Base-by-base conservation (phyloP, 1,284 basidiomycete genomes). In the Peniophora sp. region DNA sequence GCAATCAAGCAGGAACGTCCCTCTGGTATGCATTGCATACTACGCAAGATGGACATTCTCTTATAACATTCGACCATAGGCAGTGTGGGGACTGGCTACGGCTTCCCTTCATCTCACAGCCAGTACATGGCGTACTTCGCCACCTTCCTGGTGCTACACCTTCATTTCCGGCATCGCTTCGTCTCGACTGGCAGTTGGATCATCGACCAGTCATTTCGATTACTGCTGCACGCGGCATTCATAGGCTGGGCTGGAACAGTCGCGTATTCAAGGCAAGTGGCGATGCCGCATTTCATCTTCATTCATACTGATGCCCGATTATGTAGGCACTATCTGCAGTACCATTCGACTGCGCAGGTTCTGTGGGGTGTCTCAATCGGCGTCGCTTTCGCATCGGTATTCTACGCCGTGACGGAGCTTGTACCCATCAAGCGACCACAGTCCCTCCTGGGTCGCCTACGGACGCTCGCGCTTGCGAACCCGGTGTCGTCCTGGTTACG, bases 121-220 rank as follows among this genome's bases (percentile, higher is more conserved):
- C 90, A 93, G 65, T 92, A 87, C 64, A 88, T 92, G 83, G 91
- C 83, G 3, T 93, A 89, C 67, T 93, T 93, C 60, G 74, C 82
- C 2, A 73, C 85, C 0, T 93, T 92, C 64, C 69, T 92, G 44
- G 62, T 83, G 36, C 77, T 82, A 59, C 91, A 93, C 65, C 65
- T 93, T 49, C 78, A 76, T 54, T 81, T 80, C 55, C 80, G 83
- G 43, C 85, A 91, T 60, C 74, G 75, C 2, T 89, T 86, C 61
- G 62, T 69, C 3, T 68, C 76, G 2, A 79, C 74, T 3, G 83
- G 81, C 17, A 73, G 54, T 42, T 57, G 53, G 23, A 37, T 75
- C 8, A 55, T 87, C 9, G 85, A 90, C 60, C 53, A 55, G 24
- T 57, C 73, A 1, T 79, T 76, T 60, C 69, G 75, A 50, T 22